Evolutionary conservation across 176 grass and related monocot species (phyloP).

Genomic region (maize (Zea mays)): Zm-B73-REFERENCE-NAM-5.0 NC_050097.1:45386001-45386500

Average conservation of each 20-base stretch:
- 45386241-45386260: slow-evolving; percentile 66
- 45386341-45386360: slow-evolving; percentile 41
- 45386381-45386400: slow-evolving; percentile 71
- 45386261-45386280: slow-evolving; percentile 85
- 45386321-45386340: too few relatives aligned
- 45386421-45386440: slow-evolving; percentile 85
- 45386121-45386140: not conserved
- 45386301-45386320: slow-evolving; percentile 39
- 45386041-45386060: slow-evolving; percentile 26
- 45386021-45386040: slow-evolving; percentile 66
- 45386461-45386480: slow-evolving; percentile 86
- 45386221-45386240: slow-evolving; percentile 58
- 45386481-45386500: slow-evolving; percentile 81
- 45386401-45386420: slow-evolving; percentile 88
- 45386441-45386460: slow-evolving; percentile 72
- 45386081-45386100: slow-evolving; percentile 38
- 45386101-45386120: slow-evolving; percentile 54
- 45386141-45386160: not conserved
- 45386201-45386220: slow-evolving; percentile 36
- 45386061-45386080: slow-evolving; percentile 24
- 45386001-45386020: slow-evolving; percentile 81
- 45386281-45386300: slow-evolving; percentile 80
- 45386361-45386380: slow-evolving; percentile 71
- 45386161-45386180: slow-evolving; percentile 40
- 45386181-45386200: slow-evolving; percentile 67